Evolutionary conservation across 2,329 filamentous ascomycete genomes (phyloP).

Genomic region (Myriosclerotinia curreyana): DNA sequence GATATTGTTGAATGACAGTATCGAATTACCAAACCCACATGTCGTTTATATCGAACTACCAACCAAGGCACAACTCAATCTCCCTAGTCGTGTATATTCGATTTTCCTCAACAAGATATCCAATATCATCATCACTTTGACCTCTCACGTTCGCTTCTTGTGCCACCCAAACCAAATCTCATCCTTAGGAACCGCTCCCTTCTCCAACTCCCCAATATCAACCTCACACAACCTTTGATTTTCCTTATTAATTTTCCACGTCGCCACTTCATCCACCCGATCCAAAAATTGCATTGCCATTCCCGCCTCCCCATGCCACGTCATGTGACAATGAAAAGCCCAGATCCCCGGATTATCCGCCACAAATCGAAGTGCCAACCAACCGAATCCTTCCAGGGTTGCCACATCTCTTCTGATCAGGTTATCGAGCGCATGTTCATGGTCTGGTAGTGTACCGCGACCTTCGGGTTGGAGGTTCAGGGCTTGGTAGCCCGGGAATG

Average conservation of each 20-base stretch:
- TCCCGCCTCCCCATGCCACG: constrained; percentile 57
- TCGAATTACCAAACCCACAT: neutral
- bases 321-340: constrained; percentile 58
- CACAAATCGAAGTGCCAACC: constrained; percentile 53
- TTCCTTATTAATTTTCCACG: constrained; percentile 45
- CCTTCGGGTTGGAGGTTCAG: constrained; percentile 42
- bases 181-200: constrained; percentile 50
- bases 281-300: constrained; percentile 59
- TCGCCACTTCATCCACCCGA: constrained; percentile 46
- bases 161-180: constrained; percentile 45
- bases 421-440: constrained; percentile 39
- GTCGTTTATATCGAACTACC: neutral
- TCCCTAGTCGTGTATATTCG: neutral
- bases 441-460: constrained; percentile 38
- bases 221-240: constrained; percentile 47
- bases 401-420: constrained; percentile 52
- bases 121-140: neutral
- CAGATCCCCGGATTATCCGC: constrained; percentile 58
- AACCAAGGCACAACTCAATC: neutral
- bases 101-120: neutral
- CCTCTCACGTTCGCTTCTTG: constrained; percentile 27
- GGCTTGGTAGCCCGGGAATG: constrained; percentile 46
- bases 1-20: neutral
- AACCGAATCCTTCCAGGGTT: constrained; percentile 53
- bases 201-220: constrained; percentile 45